Conservation (phyloP, 805 yeast species). For the Saturnispora silvae region DNA sequence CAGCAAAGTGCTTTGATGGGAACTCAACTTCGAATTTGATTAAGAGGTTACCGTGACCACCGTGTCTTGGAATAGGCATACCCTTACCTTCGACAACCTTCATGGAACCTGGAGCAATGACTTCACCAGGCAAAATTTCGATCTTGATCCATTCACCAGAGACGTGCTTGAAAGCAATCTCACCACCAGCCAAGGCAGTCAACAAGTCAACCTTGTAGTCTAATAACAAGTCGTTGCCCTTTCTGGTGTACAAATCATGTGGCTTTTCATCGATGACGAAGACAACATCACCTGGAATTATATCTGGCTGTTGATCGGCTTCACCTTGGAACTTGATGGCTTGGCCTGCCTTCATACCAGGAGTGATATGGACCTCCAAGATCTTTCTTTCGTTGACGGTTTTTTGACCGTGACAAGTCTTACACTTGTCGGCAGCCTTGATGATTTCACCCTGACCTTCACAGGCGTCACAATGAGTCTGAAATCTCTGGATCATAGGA, state of each 20-base stretch:
- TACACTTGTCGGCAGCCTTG: constrained; percentile 82
- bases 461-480: constrained; percentile 87
- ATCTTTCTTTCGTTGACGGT: constrained; percentile 81
- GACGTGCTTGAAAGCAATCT: constrained; percentile 75
- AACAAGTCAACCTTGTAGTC: constrained; percentile 83
- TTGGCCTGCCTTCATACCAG: constrained; percentile 96
- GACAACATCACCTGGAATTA: constrained; percentile 93
- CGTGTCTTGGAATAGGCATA: constrained; percentile 90
- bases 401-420: constrained; percentile 80
- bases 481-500: constrained; percentile 97
- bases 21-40: constrained; percentile 80
- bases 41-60: constrained; percentile 80
- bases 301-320: constrained; percentile 94
- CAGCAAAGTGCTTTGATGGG: constrained; percentile 67
- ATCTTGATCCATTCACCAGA: constrained; percentile 87
- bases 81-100: constrained; percentile 89
- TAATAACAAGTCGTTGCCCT: constrained; percentile 77
- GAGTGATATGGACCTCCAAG: constrained; percentile 86
- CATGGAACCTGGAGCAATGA: constrained; percentile 70
- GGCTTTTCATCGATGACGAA: constrained; percentile 87
- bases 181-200: constrained; percentile 96
- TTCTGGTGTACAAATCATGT: constrained; percentile 73
- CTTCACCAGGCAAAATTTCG: constrained; percentile 81
- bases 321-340: constrained; percentile 85
- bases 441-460: constrained; percentile 85